Base-by-base conservation (phyloP, 2,329 filamentous ascomycete species). In the Huntiella abstrusa region DNA sequence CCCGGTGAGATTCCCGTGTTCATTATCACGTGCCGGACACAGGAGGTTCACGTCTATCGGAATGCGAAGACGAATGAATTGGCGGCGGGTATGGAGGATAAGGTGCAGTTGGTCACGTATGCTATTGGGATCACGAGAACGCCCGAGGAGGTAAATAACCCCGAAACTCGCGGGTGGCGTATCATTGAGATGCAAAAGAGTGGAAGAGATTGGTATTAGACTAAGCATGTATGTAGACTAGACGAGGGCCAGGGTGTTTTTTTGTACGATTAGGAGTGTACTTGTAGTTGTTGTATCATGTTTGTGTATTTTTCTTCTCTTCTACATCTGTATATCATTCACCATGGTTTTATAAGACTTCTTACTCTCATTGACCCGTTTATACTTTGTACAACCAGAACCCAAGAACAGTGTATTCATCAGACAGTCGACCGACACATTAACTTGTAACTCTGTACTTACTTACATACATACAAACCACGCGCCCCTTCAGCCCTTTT, bases 151-250 rank as follows among this genome's bases (percentile, higher is more conserved):
- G 88, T 96, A 54, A 88, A 80, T 68, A 96, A 98, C 62, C 83
- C 86, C 2, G 91, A 98, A 67, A 98, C 91, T 8, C 75, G 87
- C 58, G 91, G 91, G 32, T 98, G 91, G 91, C 80, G 88, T 57
- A 68, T 98, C 62, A 96, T 98, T 59, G 91, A 98, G 67, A 77
- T 98, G 69, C 91, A 98, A 64, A 98, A 98, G 78, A 92, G 85
- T 62, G 88, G 83, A 47, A 77, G 91, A 57, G 91, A 98, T 65
- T 96, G 72, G 62, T 72, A 73, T 54, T 76, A 64, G 64, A 46
- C 28, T 22, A 15, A n/a, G n/a, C 7, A 13, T 15, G 4, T 12
- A 13, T 15, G 4, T 12, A 40, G 15, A 33, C 10, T 13, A 46
- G 43, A 39, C 8, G 22, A 16, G 13, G n/a, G 4, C 3, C 17